Conservation (phyloP, 2,329 filamentous ascomycete species). For the Aspergillus aculeatinus region DNA sequence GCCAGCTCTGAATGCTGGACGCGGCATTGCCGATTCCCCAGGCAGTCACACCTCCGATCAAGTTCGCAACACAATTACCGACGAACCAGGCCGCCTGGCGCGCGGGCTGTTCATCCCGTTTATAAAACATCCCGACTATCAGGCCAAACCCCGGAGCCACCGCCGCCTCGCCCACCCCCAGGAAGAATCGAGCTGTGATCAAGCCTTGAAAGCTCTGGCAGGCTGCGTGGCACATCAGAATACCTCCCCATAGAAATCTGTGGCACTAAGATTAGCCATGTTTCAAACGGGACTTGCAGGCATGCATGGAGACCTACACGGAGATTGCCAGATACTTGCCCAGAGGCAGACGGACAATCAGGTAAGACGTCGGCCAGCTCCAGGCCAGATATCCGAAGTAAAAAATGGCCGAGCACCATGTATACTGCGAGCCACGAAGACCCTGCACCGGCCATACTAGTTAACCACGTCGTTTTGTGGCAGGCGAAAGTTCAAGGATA, state of each 20-base stretch:
- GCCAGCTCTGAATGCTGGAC: neutral
- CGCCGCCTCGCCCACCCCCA: neutral
- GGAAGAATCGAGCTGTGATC: neutral
- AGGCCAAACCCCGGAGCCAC: neutral
- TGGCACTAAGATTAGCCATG: too few relatives aligned
- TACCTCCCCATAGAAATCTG: neutral
- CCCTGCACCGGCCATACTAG: neutral
- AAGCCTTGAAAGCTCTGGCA: neutral
- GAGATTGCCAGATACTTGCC: neutral
- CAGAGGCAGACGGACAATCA: neutral
- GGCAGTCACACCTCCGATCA: neutral
- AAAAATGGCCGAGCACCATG: slow-evolving; percentile 10
- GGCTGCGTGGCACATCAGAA: neutral
- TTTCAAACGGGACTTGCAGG: too few relatives aligned
- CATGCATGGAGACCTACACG: neutral
- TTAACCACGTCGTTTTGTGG: too few relatives aligned
- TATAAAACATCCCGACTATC: neutral
- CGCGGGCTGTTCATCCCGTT: neutral
- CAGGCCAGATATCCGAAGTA: slow-evolving; percentile 12
- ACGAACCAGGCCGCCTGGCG: neutral
- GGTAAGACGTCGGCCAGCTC: neutral
- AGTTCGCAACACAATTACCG: neutral
- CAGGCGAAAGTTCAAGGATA: too few relatives aligned
- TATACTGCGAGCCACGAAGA: slow-evolving; percentile 5
- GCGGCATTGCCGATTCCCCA: neutral